phyloP scores from a whole-genome alignment of 768 basidiomycete species.

The Myochromella boudieri region DNA sequence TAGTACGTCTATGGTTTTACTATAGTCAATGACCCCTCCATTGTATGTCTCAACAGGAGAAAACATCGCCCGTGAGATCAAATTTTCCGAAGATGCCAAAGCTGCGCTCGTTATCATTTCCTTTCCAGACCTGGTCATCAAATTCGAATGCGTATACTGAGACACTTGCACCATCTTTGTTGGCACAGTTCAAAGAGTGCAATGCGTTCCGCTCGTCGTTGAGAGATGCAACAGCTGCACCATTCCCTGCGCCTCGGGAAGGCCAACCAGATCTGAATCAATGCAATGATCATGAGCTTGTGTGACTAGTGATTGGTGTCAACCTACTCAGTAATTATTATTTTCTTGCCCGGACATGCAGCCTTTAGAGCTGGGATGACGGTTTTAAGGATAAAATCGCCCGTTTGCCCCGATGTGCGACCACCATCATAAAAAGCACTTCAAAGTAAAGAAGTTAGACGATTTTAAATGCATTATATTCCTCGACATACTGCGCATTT shows the following conservation, averaged over 20 bases:
- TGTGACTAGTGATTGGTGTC: not conserved
- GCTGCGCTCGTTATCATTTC: conserved; percentile 35
- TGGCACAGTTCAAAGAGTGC: conserved; percentile 35
- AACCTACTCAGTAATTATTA: conserved; percentile 35
- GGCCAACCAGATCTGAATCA: conserved; percentile 38
- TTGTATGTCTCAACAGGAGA: conserved; percentile 25
- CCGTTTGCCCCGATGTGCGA: conserved; percentile 29
- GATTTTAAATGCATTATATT: too few species aligned
- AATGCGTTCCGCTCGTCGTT: conserved; percentile 32
- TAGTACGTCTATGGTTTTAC: too few species aligned
- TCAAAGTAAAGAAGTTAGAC: not conserved
- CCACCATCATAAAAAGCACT: conserved; percentile 38
- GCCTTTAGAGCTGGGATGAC: conserved; percentile 34
- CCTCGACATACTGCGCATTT: conserved; percentile 35
- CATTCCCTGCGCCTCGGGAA: conserved; percentile 30
- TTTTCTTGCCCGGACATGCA: conserved; percentile 36
- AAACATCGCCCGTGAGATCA: conserved; percentile 24
- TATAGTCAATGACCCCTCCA: too few species aligned
- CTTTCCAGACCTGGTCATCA: conserved; percentile 38
- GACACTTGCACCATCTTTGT: conserved; percentile 27
- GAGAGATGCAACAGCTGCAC: conserved; percentile 30
- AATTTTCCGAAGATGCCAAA: conserved; percentile 38
- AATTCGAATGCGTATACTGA: conserved; percentile 37
- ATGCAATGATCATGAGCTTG: not conserved
- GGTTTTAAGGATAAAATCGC: conserved; percentile 38